phyloP scores from a whole-genome alignment of 768 basidiomycete genomes.

The Daedaleopsis nitida region DNA sequence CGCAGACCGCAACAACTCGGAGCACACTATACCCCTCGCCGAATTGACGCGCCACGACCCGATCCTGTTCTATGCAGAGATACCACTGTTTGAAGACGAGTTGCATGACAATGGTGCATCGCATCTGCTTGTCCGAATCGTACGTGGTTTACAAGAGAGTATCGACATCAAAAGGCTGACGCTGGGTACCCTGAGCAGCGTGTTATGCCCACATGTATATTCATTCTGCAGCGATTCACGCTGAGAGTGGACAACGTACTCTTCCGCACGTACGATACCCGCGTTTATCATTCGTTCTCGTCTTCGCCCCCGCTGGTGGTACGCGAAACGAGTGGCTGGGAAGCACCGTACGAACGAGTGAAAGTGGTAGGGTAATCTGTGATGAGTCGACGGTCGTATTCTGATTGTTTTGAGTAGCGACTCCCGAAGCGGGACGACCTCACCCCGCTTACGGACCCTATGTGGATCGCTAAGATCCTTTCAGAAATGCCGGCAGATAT shows the following conservation, averaged over 20 bases:
- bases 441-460: conserved; percentile 84
- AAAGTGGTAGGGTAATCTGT: conserved; percentile 56
- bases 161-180: background rate
- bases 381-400: background rate
- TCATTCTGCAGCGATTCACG: conserved; percentile 89
- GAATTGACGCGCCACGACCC: conserved; percentile 90
- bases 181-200: conserved; percentile 51
- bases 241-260: conserved; percentile 94
- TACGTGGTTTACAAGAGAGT: conserved; percentile 20
- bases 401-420: conserved; percentile 41
- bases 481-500: conserved; percentile 59
- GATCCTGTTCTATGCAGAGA: conserved; percentile 96
- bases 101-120: conserved; percentile 96
- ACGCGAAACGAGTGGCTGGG: conserved; percentile 86
- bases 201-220: conserved; percentile 95
- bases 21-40: conserved; percentile 76
- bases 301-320: conserved; percentile 64
- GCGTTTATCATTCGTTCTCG: conserved; percentile 84
- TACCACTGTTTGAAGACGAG: conserved; percentile 95
- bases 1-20: conserved; percentile 56
- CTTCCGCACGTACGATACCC: conserved; percentile 86
- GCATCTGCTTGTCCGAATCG: conserved; percentile 80
- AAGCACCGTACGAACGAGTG: conserved; percentile 83
- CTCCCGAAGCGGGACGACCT: conserved; percentile 78
- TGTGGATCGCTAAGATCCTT: conserved; percentile 76